phyloP scores from a whole-genome alignment of 2,329 filamentous ascomycete genomes.

The Aspergillus ibericus region DNA sequence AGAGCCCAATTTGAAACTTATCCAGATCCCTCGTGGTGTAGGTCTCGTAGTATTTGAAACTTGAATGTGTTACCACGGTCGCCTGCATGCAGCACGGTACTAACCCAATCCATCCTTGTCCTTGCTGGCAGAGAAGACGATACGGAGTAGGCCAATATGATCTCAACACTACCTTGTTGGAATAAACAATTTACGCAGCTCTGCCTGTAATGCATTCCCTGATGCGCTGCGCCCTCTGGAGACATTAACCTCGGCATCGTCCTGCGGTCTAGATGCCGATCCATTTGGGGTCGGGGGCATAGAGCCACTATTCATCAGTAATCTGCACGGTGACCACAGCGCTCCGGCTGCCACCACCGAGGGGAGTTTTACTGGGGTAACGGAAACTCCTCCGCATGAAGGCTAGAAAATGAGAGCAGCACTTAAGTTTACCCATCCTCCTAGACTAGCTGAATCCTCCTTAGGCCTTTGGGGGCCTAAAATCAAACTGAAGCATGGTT shows the following conservation, averaged over 20 bases:
- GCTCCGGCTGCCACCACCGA: not conserved
- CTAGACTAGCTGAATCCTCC: too few relatives aligned
- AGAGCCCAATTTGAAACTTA: slow-evolving; percentile 66
- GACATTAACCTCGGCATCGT: slow-evolving; percentile 60
- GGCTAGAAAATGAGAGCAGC: not conserved
- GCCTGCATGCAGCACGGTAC: slow-evolving; percentile 69
- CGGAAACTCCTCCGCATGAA: not conserved
- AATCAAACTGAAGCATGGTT: not conserved
- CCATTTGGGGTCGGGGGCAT: slow-evolving; percentile 45
- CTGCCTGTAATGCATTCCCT: slow-evolving; percentile 70
- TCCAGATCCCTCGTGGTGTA: slow-evolving; percentile 71
- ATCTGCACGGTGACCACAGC: not conserved
- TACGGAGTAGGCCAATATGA: slow-evolving; percentile 57
- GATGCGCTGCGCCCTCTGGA: slow-evolving; percentile 60
- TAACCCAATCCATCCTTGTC: slow-evolving; percentile 52
- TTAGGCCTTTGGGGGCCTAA: too few relatives aligned
- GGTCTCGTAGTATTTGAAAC: slow-evolving; percentile 75
- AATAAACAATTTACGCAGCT: slow-evolving; percentile 67
- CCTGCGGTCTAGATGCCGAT: slow-evolving; percentile 57
- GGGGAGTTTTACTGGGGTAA: too few relatives aligned
- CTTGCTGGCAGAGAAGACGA: slow-evolving; percentile 61
- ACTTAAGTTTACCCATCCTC: not conserved
- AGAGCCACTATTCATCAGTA: too few relatives aligned
- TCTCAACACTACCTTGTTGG: slow-evolving; percentile 68
- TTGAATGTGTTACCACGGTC: slow-evolving; percentile 72